Conservation (phyloP, 371 early-diverging fungal species). For the Quaeritorhiza haematococci region DNA sequence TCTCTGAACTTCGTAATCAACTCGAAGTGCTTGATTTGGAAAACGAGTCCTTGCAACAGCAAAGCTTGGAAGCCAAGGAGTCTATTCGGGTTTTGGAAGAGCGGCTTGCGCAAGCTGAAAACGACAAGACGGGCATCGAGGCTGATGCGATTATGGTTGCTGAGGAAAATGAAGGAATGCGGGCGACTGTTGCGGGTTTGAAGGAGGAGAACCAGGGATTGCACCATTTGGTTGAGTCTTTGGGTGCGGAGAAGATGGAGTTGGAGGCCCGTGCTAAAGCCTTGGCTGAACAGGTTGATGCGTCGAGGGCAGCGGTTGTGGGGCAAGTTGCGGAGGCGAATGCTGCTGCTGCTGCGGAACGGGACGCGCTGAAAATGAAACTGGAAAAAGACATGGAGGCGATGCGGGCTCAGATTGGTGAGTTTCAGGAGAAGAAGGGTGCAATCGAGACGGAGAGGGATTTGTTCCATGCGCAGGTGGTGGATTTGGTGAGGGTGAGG, state of each 20-base stretch:
- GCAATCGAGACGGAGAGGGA: conserved; percentile 1
- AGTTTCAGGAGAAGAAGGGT: neutral
- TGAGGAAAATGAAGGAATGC: too few relatives aligned
- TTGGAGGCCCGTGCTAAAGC: neutral
- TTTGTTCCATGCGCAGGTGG: too few relatives aligned
- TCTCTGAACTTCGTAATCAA: too few relatives aligned
- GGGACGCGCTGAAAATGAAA: too few relatives aligned
- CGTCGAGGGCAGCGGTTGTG: neutral
- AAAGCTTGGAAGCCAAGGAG: too few relatives aligned
- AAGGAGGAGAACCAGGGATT: neutral
- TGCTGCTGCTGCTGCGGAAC: neutral
- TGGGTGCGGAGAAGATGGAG: neutral
- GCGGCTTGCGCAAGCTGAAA: neutral
- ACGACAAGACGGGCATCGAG: too few relatives aligned
- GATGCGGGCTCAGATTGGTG: neutral
- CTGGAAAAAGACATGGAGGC: neutral
- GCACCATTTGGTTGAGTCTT: neutral
- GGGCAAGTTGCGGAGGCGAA: neutral
- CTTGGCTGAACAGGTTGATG: neutral
- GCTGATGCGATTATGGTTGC: too few relatives aligned
- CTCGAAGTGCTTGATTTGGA: too few relatives aligned
- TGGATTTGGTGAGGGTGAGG: neutral
- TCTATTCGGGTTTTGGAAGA: neutral
- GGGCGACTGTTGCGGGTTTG: too few relatives aligned
- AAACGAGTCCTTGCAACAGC: too few relatives aligned